These are phyloP conservation scores for Aspergillus novofumigatus DNA, from an alignment of 2,329 filamentous ascomycete species.

Conservation along the genomic window DNA sequence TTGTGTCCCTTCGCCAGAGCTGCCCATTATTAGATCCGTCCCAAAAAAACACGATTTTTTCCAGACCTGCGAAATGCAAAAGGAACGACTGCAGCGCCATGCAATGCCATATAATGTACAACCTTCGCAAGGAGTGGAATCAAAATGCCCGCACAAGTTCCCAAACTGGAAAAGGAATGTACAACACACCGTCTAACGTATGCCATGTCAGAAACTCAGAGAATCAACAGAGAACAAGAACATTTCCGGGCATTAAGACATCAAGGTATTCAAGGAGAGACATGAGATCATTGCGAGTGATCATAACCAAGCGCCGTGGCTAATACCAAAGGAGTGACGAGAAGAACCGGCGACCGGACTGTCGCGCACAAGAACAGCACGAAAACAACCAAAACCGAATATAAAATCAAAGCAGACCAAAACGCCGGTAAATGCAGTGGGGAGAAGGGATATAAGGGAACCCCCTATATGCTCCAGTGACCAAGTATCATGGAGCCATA, in stretches of 20 bases:
- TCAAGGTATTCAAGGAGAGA: constrained; percentile 31
- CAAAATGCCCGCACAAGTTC: constrained; percentile 29
- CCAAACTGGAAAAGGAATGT: constrained; percentile 29
- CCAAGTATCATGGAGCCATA: constrained; percentile 1
- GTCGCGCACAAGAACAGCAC: constrained; percentile 4
- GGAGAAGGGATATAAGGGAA: neutral
- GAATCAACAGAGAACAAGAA: constrained; percentile 12
- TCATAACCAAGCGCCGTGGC: constrained; percentile 19
- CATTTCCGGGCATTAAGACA: constrained; percentile 28
- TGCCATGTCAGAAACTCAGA: constrained; percentile 15
- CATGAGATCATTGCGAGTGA: constrained; percentile 28
- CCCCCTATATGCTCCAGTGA: neutral
- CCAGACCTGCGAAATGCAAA: constrained; percentile 31
- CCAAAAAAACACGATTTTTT: constrained; percentile 13
- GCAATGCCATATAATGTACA: constrained; percentile 36
- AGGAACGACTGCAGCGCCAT: constrained; percentile 37
- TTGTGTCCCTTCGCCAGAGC: constrained; percentile 13
- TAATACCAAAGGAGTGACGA: constrained; percentile 27
- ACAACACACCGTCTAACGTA: constrained; percentile 33
- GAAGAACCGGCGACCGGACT: constrained; percentile 12
- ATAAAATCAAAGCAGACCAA: constrained; percentile 5
- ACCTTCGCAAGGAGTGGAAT: constrained; percentile 31
- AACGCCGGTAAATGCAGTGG: constrained; percentile 15
- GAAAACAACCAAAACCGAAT: constrained; percentile 5
- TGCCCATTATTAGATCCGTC: constrained; percentile 12